phyloP scores from a whole-genome alignment of 345 rosid species.

The Reutealis trisperma region DNA sequence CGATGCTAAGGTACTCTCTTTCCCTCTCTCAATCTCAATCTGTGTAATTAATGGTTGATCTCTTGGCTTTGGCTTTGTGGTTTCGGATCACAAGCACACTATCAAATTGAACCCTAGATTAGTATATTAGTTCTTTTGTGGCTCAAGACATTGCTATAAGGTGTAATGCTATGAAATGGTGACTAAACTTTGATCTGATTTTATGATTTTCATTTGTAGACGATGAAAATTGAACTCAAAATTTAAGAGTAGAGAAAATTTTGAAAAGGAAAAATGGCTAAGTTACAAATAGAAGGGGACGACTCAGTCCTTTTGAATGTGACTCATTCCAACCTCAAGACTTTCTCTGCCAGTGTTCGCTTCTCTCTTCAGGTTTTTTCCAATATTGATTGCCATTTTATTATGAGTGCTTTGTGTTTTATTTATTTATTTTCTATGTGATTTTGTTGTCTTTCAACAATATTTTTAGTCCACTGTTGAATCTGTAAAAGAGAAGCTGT shows the following conservation, averaged over 20 bases:
- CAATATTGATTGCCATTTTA: neutral
- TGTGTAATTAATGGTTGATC: too few species aligned
- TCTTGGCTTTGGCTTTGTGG: too few species aligned
- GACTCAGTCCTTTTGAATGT: slow-evolving; percentile 70
- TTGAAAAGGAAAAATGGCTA: slow-evolving; percentile 8
- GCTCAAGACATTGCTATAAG: neutral
- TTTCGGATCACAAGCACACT: too few species aligned
- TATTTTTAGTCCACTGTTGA: slow-evolving; percentile 41
- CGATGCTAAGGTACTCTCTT: too few species aligned
- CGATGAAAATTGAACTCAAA: neutral
- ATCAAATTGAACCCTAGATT: too few species aligned
- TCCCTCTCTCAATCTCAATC: too few species aligned
- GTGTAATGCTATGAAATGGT: neutral
- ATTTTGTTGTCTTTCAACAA: slow-evolving; percentile 22
- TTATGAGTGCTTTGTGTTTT: neutral
- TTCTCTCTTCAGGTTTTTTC: slow-evolving; percentile 65
- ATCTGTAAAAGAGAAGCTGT: slow-evolving; percentile 85
- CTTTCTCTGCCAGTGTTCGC: slow-evolving; percentile 63
- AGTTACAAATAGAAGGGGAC: slow-evolving; percentile 40
- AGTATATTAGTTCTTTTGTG: too few species aligned
- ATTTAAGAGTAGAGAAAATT: neutral
- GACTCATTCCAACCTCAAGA: slow-evolving; percentile 79
- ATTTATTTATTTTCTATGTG: neutral
- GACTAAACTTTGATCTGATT: neutral
- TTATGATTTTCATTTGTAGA: neutral